Evolutionary conservation across 2,329 filamentous ascomycete species (phyloP).

Genomic region (Pseudogymnoascus pannorum): DNA sequence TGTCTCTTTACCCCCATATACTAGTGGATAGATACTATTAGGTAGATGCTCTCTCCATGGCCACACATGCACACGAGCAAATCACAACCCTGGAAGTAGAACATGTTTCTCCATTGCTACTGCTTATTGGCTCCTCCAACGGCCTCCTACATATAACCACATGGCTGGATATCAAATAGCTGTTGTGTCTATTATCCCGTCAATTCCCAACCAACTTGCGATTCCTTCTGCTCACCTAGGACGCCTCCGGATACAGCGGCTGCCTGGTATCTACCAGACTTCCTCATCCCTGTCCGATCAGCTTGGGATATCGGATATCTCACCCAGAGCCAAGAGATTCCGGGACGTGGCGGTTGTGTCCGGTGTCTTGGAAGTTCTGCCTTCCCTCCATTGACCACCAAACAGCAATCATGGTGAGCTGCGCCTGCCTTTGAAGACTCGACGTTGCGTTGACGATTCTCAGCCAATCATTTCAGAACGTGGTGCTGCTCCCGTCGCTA

Average conservation of each 20-base stretch:
- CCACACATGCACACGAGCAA: neutral
- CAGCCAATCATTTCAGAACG: constrained; percentile 2
- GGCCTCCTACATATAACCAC: neutral
- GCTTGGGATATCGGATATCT: neutral
- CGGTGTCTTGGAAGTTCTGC: neutral
- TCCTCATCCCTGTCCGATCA: neutral
- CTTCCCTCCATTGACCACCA: neutral
- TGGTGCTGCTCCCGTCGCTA: neutral
- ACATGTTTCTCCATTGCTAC: neutral
- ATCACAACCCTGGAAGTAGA: neutral
- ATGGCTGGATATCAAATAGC: neutral
- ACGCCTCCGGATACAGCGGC: neutral
- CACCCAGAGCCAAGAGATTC: neutral
- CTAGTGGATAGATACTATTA: no score
- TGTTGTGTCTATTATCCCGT: neutral
- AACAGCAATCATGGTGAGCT: neutral
- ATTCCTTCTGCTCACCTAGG: neutral
- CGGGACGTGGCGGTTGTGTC: neutral
- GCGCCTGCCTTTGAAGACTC: neutral
- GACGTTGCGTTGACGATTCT: neutral
- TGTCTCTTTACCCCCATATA: neutral
- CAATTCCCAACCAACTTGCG: neutral
- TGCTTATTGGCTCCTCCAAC: neutral
- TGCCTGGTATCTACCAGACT: neutral
- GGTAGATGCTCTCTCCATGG: neutral